Evolutionary conservation across 805 yeast genomes (phyloP).

Genomic region (Candida dajiaensis): DNA sequence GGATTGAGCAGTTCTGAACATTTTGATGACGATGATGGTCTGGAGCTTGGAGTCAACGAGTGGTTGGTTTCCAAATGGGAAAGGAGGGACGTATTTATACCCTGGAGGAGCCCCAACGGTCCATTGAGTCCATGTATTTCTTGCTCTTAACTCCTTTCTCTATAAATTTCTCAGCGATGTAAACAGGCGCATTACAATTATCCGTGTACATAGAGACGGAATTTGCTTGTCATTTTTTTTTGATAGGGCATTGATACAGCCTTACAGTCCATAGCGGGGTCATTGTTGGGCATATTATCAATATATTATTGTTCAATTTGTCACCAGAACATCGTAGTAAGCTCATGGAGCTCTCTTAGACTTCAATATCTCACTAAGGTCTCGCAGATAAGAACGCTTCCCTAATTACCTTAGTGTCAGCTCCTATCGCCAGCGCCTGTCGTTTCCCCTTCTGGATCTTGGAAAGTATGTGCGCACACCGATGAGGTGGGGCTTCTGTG

Average conservation of each 20-base stretch:
- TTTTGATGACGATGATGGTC: not conserved
- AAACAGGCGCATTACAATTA: too few species aligned
- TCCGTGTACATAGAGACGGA: too few species aligned
- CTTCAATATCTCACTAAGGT: not conserved
- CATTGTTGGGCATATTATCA: too few species aligned
- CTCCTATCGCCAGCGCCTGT: not conserved
- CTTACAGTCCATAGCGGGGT: not conserved
- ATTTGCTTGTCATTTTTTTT: too few species aligned
- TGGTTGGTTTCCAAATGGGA: not conserved
- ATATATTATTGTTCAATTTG: too few species aligned
- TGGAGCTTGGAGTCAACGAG: too few species aligned
- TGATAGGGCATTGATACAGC: not conserved
- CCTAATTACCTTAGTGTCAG: not conserved
- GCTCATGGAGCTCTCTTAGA: too few species aligned
- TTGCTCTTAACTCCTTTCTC: not conserved
- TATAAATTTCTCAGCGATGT: too few species aligned
- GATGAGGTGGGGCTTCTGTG: not conserved
- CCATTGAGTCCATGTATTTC: too few species aligned
- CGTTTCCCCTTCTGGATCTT: not conserved
- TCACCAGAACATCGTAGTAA: too few species aligned
- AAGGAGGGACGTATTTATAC: not conserved
- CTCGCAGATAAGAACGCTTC: not conserved
- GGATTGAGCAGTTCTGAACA: constrained; percentile 7
- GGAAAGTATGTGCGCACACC: not conserved
- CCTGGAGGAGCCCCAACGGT: not conserved